Percentiles rank a stretch among this genome's conserved stretches.
Evolutionary conservation across 2,329 filamentous ascomycete species (phyloP).

Genomic region (Chalara sp.): DNA sequence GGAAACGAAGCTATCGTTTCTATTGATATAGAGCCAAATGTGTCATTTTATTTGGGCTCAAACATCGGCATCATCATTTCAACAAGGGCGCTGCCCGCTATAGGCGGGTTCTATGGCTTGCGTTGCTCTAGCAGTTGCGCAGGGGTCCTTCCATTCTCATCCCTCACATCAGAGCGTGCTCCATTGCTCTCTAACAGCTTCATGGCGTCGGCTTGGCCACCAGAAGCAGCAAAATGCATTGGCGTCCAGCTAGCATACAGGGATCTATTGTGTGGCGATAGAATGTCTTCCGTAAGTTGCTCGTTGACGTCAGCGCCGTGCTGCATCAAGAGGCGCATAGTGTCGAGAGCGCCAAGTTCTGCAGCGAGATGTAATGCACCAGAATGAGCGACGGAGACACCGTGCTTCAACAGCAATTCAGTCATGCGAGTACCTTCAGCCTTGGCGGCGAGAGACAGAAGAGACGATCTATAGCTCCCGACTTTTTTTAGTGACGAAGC

Average conservation of each 20-base stretch:
- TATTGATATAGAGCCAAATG: too few relatives aligned
- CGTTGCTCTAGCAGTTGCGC: not conserved
- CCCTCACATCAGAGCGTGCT: not conserved
- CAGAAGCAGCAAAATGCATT: conserved; percentile 1
- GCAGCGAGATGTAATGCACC: not conserved
- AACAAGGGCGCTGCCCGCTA: too few relatives aligned
- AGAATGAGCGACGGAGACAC: conserved; percentile 1
- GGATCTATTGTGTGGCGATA: not conserved
- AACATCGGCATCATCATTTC: too few relatives aligned
- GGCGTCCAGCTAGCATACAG: conserved; percentile 1
- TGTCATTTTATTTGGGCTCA: too few relatives aligned
- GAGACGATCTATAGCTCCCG: not conserved
- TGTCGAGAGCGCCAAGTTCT: conserved; percentile 1
- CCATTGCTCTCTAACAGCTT: conserved; percentile 1
- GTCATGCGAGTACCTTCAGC: conserved; percentile 1
- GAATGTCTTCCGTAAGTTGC: not conserved
- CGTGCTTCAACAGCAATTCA: not conserved
- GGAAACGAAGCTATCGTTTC: too few relatives aligned
- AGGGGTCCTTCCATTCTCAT: not conserved
- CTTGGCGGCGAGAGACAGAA: not conserved
- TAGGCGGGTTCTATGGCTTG: not conserved
- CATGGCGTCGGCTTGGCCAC: conserved; percentile 1
- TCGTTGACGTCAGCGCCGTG: conserved; percentile 1
- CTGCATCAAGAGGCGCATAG: conserved; percentile 1
- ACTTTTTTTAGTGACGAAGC: not conserved